phyloP scores from a whole-genome alignment of 2,329 filamentous ascomycete genomes.

The Amauroascus verrucosus region DNA sequence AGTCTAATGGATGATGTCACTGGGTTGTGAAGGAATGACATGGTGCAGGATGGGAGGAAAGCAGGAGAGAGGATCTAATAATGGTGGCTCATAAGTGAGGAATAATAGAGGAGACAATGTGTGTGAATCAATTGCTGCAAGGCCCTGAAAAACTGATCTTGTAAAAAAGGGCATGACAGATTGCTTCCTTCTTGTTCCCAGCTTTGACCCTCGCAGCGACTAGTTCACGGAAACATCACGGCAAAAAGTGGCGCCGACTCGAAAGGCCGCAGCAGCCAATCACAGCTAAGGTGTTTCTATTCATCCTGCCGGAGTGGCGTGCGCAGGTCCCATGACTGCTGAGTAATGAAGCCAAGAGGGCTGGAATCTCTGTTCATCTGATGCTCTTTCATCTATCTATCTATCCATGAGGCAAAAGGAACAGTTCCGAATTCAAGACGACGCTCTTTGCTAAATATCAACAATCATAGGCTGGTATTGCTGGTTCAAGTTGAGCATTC shows the following conservation, averaged over 20 bases:
- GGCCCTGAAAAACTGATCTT: background rate
- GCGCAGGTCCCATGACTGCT: constrained; percentile 11
- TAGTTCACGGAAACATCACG: constrained; percentile 6
- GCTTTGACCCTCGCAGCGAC: background rate
- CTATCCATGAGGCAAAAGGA: too few relatives aligned
- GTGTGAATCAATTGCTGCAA: background rate
- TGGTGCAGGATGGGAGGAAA: constrained; percentile 19
- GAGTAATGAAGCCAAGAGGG: background rate
- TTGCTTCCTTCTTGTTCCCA: background rate
- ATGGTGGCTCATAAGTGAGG: background rate
- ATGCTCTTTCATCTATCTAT: too few relatives aligned
- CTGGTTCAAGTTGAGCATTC: too few relatives aligned
- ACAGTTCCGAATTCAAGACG: too few relatives aligned
- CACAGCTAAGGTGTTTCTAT: constrained; percentile 31
- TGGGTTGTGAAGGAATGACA: constrained; percentile 34
- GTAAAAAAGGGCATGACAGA: background rate
- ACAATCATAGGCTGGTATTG: too few relatives aligned
- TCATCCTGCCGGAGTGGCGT: constrained; percentile 19
- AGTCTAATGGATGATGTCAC: constrained; percentile 41
- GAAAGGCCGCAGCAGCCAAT: constrained; percentile 24
- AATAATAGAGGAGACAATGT: background rate
- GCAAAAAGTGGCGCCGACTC: constrained; percentile 11
- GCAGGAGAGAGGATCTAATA: background rate
- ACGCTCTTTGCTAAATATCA: too few relatives aligned
- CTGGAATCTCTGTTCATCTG: background rate